A percentile compares a stretch with the other conserved stretches of the same genome.
Evolutionary conservation across 768 basidiomycete genomes (phyloP).

Genomic region (Mrakia gelida): DNA sequence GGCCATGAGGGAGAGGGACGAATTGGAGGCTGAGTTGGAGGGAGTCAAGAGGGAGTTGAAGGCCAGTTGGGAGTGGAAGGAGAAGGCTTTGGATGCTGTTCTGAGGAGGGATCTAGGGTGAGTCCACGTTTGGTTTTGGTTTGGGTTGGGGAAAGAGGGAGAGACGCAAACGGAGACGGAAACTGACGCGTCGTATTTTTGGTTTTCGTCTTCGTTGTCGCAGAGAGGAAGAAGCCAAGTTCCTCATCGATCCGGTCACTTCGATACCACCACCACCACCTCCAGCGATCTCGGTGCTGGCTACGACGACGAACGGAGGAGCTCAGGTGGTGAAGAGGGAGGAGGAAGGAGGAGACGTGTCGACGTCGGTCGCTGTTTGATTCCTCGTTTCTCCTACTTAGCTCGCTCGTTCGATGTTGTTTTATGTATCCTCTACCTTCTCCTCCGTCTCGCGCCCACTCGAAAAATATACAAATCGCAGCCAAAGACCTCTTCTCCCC

Average conservation of each 20-base stretch:
- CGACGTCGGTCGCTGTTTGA: not conserved
- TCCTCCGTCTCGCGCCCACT: not conserved
- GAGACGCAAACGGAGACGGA: no score
- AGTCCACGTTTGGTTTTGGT: not conserved
- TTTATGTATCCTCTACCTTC: not conserved
- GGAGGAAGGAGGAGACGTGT: not conserved
- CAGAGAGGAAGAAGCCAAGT: not conserved
- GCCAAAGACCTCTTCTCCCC: not conserved
- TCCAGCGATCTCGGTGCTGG: not conserved
- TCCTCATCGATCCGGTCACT: not conserved
- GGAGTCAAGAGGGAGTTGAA: conserved; percentile 4
- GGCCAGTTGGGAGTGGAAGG: conserved; percentile 13
- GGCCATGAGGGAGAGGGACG: conserved; percentile 3
- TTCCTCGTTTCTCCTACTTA: not conserved
- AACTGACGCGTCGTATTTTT: not conserved
- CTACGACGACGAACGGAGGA: not conserved
- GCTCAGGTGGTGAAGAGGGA: not conserved
- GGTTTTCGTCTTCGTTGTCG: not conserved
- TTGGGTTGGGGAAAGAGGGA: not conserved
- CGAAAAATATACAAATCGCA: not conserved
- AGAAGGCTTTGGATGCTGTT: conserved; percentile 22
- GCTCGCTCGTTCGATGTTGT: not conserved
- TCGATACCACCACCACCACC: not conserved
- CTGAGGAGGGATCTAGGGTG: conserved; percentile 19
- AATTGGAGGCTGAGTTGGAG: conserved; percentile 19